Evolutionary conservation across 805 yeast species (phyloP).

Genomic region (Myxozyma kluyveri): DNA sequence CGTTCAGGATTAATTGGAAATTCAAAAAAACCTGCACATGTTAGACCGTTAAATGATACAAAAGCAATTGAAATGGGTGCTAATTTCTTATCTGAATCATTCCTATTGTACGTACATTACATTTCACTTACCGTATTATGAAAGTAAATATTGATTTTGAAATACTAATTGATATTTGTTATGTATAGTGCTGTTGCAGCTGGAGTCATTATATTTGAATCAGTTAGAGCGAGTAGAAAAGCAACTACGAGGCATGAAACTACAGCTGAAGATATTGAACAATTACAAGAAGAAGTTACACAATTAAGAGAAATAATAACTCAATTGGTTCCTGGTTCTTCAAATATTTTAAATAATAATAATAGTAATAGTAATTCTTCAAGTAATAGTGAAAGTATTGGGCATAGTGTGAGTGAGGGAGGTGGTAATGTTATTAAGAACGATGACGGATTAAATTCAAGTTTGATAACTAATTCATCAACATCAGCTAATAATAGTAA

Average conservation of each 20-base stretch:
- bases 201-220: conserved; percentile 66
- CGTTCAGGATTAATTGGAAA: conserved; percentile 61
- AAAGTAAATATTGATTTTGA: neutral
- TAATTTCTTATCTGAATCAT: conserved; percentile 68
- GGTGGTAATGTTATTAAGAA: neutral
- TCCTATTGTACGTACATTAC: conserved; percentile 52
- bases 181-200: conserved; percentile 63
- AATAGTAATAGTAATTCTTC: neutral
- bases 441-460: too few species aligned
- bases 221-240: conserved; percentile 63
- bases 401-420: neutral
- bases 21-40: conserved; percentile 43
- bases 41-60: conserved; percentile 76
- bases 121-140: neutral
- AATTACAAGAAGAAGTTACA: conserved; percentile 68
- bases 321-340: conserved; percentile 9
- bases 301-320: conserved; percentile 38
- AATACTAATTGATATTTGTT: neutral
- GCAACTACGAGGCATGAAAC: conserved; percentile 60
- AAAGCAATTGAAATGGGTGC: conserved; percentile 84
- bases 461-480: too few species aligned
- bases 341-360: neutral
- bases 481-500: too few species aligned
- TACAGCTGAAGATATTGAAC: conserved; percentile 67
- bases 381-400: neutral